Evolutionary conservation across 352 stramenopile species (phyloP).

Genomic region (Pythium dissotocum): DNA sequence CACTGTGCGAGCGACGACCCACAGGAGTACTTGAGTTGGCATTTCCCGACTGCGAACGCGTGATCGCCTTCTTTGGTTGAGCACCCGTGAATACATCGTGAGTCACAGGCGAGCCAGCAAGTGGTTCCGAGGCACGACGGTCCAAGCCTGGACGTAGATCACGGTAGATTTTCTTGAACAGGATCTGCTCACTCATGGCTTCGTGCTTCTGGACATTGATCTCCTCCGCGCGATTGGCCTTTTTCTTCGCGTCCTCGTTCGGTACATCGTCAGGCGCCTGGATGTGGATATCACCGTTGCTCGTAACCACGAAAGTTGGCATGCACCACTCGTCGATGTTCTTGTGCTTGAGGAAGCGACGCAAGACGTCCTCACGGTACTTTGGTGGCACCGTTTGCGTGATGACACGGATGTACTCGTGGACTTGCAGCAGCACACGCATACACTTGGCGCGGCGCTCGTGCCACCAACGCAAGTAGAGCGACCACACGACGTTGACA

Average conservation of each 20-base stretch:
- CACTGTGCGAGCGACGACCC: slow-evolving; percentile 7
- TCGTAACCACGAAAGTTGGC: slow-evolving; percentile 19
- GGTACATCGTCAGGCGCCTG: slow-evolving; percentile 21
- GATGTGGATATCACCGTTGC: slow-evolving; percentile 22
- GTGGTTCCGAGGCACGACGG: slow-evolving; percentile 15
- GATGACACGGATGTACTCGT: slow-evolving; percentile 43
- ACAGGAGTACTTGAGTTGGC: neutral
- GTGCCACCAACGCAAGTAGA: slow-evolving; percentile 33
- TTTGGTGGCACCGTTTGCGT: slow-evolving; percentile 30
- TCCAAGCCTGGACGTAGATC: slow-evolving; percentile 23
- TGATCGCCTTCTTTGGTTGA: neutral
- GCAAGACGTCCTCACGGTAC: slow-evolving; percentile 27
- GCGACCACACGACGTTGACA: slow-evolving; percentile 40
- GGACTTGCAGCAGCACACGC: slow-evolving; percentile 34
- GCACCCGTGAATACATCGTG: neutral
- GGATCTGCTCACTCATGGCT: slow-evolving; percentile 10
- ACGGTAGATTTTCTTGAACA: slow-evolving; percentile 25
- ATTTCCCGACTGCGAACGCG: neutral
- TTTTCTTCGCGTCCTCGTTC: slow-evolving; percentile 1
- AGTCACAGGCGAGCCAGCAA: neutral
- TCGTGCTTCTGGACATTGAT: neutral
- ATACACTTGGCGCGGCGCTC: slow-evolving; percentile 29
- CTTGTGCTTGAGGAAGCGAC: slow-evolving; percentile 32
- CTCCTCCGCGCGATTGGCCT: slow-evolving; percentile 1
- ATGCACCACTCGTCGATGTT: slow-evolving; percentile 19